Evolutionary conservation across 768 basidiomycete species (phyloP).

Genomic region (Daedaleopsis sinensis): DNA sequence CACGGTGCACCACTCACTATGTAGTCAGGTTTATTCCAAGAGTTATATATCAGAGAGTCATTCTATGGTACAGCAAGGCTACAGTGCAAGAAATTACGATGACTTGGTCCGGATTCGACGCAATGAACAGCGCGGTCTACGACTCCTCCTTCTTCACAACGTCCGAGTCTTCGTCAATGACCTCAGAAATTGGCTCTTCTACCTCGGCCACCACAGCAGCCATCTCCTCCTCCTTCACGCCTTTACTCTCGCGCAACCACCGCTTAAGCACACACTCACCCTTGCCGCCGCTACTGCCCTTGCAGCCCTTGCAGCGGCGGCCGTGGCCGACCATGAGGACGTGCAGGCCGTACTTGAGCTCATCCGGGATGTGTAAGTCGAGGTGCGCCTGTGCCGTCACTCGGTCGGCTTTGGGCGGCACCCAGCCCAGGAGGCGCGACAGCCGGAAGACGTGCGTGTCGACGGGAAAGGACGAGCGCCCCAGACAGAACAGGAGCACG

Average conservation of each 20-base stretch:
- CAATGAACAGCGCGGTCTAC: not conserved
- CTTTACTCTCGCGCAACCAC: constrained; percentile 35
- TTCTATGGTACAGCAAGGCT: not conserved
- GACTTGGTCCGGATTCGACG: not conserved
- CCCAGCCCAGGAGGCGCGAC: constrained; percentile 54
- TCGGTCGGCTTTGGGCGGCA: constrained; percentile 48
- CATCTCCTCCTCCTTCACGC: constrained; percentile 20
- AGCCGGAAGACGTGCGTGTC: constrained; percentile 66
- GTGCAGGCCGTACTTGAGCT: constrained; percentile 60
- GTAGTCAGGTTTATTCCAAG: too few species aligned
- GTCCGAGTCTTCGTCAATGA: not conserved
- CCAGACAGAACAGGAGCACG: constrained; percentile 62
- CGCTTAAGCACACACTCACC: constrained; percentile 40
- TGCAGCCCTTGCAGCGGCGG: constrained; percentile 56
- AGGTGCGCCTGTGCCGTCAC: constrained; percentile 60
- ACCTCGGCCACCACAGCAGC: constrained; percentile 20
- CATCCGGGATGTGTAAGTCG: constrained; percentile 50
- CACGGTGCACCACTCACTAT: not conserved
- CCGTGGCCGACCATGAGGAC: constrained; percentile 63
- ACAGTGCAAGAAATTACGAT: not conserved
- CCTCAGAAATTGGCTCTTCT: constrained; percentile 3
- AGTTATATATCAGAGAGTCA: not conserved
- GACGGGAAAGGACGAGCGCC: constrained; percentile 62
- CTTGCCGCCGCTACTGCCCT: constrained; percentile 32
- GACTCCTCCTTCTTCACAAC: constrained; percentile 9